Conservation (phyloP, 768 basidiomycete genomes). For the Tricholoma flavovirens region DNA sequence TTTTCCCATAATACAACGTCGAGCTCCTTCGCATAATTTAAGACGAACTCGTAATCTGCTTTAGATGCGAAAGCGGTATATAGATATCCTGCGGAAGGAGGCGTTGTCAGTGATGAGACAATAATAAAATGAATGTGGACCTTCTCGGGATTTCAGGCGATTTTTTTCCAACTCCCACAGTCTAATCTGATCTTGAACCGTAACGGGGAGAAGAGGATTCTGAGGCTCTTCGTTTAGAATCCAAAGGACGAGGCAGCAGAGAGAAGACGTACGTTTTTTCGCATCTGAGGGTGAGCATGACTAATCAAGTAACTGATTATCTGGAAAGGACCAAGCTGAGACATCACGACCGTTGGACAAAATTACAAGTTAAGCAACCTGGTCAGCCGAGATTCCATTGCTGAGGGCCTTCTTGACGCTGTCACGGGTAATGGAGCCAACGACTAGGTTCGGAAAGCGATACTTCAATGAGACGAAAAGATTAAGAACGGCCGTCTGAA, state of each 20-base stretch:
- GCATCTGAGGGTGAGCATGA: conserved; percentile 98
- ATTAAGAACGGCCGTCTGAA: conserved; percentile 94
- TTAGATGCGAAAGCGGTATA: conserved; percentile 85
- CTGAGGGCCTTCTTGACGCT: conserved; percentile 90
- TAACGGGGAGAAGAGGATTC: conserved; percentile 93
- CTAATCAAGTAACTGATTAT: conserved; percentile 93
- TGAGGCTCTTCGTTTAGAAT: conserved; percentile 24
- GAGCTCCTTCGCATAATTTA: conserved; percentile 79
- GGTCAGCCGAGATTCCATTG: conserved; percentile 95
- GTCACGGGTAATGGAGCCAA: conserved; percentile 91
- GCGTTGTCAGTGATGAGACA: conserved; percentile 19
- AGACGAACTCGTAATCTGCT: conserved; percentile 82
- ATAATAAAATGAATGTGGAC: conserved; percentile 35
- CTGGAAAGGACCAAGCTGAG: conserved; percentile 35
- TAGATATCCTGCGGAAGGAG: conserved; percentile 58
- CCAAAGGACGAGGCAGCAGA: not conserved
- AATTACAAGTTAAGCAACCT: conserved; percentile 46
- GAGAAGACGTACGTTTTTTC: conserved; percentile 64
- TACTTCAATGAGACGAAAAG: conserved; percentile 90
- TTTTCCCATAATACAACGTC: conserved; percentile 85
- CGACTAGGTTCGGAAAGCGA: conserved; percentile 95
- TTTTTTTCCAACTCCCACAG: conserved; percentile 97
- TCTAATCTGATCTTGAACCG: conserved; percentile 96
- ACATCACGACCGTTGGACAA: conserved; percentile 10
- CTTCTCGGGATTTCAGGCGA: conserved; percentile 82